Evolutionary conservation across 1,284 basidiomycete species (phyloP).

Genomic region (Sutorius eximius): DNA sequence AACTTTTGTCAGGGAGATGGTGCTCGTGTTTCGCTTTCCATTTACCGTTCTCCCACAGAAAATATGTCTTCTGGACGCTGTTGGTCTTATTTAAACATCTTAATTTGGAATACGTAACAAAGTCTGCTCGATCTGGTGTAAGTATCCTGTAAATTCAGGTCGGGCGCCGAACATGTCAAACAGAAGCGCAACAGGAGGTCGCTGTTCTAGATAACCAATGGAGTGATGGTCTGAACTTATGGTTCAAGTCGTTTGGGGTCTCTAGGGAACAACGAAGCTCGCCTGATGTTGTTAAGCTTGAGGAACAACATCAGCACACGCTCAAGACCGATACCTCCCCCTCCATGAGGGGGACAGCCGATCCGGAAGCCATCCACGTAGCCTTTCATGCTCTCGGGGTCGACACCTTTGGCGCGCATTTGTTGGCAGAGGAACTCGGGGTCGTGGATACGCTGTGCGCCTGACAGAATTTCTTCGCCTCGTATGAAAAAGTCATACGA

Average conservation of each 20-base stretch:
- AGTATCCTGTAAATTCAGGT: conserved; percentile 23
- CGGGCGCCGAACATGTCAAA: conserved; percentile 6
- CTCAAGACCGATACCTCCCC: conserved; percentile 88
- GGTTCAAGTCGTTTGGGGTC: conserved; percentile 85
- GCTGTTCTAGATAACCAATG: neutral
- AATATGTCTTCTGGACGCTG: conserved; percentile 27
- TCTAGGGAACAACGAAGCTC: conserved; percentile 93
- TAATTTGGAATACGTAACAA: conserved; percentile 27
- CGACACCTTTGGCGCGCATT: conserved; percentile 82
- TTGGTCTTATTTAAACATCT: conserved; percentile 13
- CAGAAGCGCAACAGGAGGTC: neutral
- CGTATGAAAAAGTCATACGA: conserved; percentile 99
- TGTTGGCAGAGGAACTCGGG: conserved; percentile 78
- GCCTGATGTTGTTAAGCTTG: conserved; percentile 93
- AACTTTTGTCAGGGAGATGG: conserved; percentile 18
- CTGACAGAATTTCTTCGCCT: conserved; percentile 97
- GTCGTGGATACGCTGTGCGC: conserved; percentile 97
- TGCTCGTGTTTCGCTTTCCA: conserved; percentile 28
- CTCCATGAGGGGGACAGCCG: conserved; percentile 89
- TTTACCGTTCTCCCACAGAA: conserved; percentile 20
- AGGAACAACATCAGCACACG: conserved; percentile 95
- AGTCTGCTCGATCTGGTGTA: conserved; percentile 12
- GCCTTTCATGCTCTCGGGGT: conserved; percentile 83
- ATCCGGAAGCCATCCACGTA: conserved; percentile 95
- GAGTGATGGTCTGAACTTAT: conserved; percentile 31